Conservation (phyloP, 2,329 filamentous ascomycete genomes). For the Dactylella cylindrospora region DNA sequence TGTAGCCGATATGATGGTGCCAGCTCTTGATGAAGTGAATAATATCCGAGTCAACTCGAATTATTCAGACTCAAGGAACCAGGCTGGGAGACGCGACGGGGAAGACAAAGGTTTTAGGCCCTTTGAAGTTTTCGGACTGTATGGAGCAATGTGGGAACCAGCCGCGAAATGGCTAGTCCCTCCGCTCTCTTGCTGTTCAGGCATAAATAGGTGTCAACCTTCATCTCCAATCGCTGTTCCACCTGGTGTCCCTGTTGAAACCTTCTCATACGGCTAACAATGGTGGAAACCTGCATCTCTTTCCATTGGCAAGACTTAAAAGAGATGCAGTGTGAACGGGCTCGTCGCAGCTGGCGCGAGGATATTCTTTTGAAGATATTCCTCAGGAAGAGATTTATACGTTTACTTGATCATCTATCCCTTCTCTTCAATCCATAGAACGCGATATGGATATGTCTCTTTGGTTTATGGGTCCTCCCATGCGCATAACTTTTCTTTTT, state of each 20-base stretch:
- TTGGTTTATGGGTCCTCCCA: slow-evolving; percentile 36
- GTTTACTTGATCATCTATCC: slow-evolving; percentile 31
- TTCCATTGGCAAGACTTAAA: background rate
- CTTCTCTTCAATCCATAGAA: slow-evolving; percentile 32
- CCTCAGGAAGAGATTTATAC: slow-evolving; percentile 3
- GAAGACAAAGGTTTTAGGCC: background rate
- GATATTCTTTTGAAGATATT: slow-evolving; percentile 12
- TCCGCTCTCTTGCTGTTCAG: background rate
- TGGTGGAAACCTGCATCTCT: slow-evolving; percentile 42
- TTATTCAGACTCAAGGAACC: slow-evolving; percentile 4
- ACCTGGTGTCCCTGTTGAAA: slow-evolving; percentile 25
- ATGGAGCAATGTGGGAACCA: no score
- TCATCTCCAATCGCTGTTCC: slow-evolving; percentile 14
- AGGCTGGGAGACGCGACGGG: background rate
- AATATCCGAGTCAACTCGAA: slow-evolving; percentile 18
- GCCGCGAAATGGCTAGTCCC: background rate
- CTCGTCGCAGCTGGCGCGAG: slow-evolving; percentile 28
- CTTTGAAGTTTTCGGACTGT: background rate
- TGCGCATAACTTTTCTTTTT: slow-evolving; percentile 23
- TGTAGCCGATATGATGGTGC: slow-evolving; percentile 25
- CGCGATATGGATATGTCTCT: slow-evolving; percentile 32
- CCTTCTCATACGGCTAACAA: slow-evolving; percentile 43
- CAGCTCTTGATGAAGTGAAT: slow-evolving; percentile 24
- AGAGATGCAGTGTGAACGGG: slow-evolving; percentile 36
- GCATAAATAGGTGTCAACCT: background rate